Evolutionary conservation across 768 basidiomycete species (phyloP).

Genomic region (Calvatia gigantea): DNA sequence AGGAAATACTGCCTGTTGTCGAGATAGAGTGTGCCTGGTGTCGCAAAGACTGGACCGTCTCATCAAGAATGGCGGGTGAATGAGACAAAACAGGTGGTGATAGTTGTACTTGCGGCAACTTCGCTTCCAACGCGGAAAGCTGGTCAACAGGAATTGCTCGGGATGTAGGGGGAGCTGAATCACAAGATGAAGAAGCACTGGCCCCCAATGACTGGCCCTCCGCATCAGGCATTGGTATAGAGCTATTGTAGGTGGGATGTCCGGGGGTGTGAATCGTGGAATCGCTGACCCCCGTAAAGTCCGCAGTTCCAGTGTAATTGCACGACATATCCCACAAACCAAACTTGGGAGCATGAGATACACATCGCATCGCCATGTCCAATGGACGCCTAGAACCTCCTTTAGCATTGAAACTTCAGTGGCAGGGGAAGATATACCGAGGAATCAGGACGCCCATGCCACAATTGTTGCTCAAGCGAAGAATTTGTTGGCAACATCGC

Average conservation of each 20-base stretch:
- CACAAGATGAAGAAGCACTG: not conserved
- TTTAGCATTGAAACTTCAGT: constrained; percentile 20
- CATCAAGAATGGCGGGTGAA: not conserved
- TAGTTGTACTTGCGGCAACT: not conserved
- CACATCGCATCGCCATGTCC: constrained; percentile 20
- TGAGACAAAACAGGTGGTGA: no score
- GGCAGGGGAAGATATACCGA: constrained; percentile 16
- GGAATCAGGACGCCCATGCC: constrained; percentile 21
- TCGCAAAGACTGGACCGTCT: not conserved
- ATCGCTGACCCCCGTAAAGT: not conserved
- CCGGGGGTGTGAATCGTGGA: not conserved
- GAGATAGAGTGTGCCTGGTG: not conserved
- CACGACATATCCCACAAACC: not conserved
- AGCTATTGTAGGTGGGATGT: not conserved
- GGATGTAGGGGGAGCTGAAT: not conserved
- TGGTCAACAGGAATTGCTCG: not conserved
- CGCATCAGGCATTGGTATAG: not conserved
- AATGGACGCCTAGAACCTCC: constrained; percentile 19
- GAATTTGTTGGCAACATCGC: constrained; percentile 63
- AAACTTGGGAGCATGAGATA: constrained; percentile 18
- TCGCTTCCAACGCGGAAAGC: not conserved
- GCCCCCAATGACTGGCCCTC: not conserved
- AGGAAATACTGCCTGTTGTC: not conserved
- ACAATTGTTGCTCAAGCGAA: constrained; percentile 39
- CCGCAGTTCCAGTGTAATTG: not conserved